phyloP scores from a whole-genome alignment of 495 filamentous ascomycete genomes.

The Aspergillus egyptiacus region DNA sequence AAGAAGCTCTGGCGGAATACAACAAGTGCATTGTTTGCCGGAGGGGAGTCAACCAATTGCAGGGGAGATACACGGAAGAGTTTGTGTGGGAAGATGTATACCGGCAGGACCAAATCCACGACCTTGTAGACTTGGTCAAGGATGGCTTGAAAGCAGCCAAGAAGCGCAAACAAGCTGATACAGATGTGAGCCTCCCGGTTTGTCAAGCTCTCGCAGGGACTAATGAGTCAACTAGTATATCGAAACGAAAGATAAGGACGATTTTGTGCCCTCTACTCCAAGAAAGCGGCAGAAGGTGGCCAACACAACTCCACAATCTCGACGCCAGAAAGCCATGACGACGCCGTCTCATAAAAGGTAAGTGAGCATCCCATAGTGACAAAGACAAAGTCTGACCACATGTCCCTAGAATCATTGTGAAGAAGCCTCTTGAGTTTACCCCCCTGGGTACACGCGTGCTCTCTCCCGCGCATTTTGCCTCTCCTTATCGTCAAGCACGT shows the following conservation, averaged over 20 bases:
- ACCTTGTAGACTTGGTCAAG: constrained; percentile 59
- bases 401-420: constrained; percentile 60
- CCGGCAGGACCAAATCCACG: constrained; percentile 54
- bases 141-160: constrained; percentile 54
- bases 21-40: constrained; percentile 91
- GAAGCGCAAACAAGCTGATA: constrained; percentile 40
- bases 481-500: constrained; percentile 87
- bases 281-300: constrained; percentile 51
- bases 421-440: constrained; percentile 91
- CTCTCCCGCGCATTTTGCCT: constrained; percentile 66
- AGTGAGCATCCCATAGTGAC: background rate
- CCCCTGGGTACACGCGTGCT: constrained; percentile 84
- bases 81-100: constrained; percentile 88
- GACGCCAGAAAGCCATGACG: constrained; percentile 47
- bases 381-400: background rate
- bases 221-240: constrained; percentile 30
- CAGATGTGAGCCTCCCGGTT: constrained; percentile 38
- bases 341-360: constrained; percentile 71
- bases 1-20: constrained; percentile 53
- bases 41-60: constrained; percentile 79
- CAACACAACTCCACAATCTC: constrained; percentile 54
- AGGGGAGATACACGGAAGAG: constrained; percentile 86
- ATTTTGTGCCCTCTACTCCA: constrained; percentile 51
- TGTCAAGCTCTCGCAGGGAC: background rate
- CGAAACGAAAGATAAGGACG: constrained; percentile 37